These are phyloP conservation scores for Candida nanaspora DNA, from an alignment of 805 yeast species.

Conservation along the genomic window DNA sequence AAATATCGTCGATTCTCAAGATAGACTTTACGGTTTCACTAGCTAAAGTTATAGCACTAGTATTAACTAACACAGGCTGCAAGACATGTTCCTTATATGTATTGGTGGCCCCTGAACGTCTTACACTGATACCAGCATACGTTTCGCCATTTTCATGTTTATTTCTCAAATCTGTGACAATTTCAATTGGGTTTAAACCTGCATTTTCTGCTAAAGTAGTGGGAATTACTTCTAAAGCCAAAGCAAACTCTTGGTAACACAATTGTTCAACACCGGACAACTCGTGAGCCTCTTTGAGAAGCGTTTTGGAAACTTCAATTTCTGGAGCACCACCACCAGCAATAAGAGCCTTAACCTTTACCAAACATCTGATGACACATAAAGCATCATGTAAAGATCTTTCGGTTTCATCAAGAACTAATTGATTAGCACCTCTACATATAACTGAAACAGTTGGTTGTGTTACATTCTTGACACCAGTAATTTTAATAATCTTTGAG, in stretches of 20 bases:
- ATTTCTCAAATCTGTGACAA: constrained; percentile 86
- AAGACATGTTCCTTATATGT: constrained; percentile 90
- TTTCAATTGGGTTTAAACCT: constrained; percentile 84
- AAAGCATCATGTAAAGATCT: constrained; percentile 96
- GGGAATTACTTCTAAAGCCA: constrained; percentile 88
- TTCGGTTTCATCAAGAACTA: constrained; percentile 92
- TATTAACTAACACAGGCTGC: constrained; percentile 93
- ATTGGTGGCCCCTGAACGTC: constrained; percentile 89
- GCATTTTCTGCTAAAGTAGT: constrained; percentile 94
- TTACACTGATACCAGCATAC: constrained; percentile 92
- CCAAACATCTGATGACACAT: constrained; percentile 86
- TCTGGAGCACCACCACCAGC: constrained; percentile 99
- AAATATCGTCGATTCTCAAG: constrained; percentile 93
- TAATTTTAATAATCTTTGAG: constrained; percentile 79
- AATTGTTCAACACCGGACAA: constrained; percentile 83
- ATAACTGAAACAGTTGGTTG: constrained; percentile 78
- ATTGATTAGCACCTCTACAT: constrained; percentile 89
- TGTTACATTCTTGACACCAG: constrained; percentile 61
- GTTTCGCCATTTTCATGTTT: constrained; percentile 86
- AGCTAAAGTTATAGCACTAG: constrained; percentile 90
- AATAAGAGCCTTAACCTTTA: constrained; percentile 80
- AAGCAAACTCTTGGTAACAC: constrained; percentile 87
- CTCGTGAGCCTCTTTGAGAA: constrained; percentile 63
- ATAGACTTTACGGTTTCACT: constrained; percentile 96
- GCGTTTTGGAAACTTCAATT: constrained; percentile 73